Evolutionary conservation across 1,139 yeast species (phyloP), one percentile per base, ranked within the genome.

Genomic region (Blastobotrys arbuscula): DNA sequence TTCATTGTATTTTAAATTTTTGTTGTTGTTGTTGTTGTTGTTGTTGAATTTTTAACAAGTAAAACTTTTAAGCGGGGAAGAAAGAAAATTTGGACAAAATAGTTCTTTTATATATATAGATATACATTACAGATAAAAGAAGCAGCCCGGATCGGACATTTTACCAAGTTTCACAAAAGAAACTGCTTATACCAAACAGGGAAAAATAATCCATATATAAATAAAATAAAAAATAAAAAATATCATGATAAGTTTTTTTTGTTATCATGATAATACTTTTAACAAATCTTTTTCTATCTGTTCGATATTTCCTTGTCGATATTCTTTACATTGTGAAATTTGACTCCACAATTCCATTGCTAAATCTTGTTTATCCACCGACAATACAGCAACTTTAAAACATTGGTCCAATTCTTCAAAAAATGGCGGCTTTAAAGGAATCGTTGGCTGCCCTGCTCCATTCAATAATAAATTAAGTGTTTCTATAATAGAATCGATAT

Each of bases 391-490:
- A 8, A 42, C 43, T 24, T 43, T 44, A 10, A 42, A 40, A 16
- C 50, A 35, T 21, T 19, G 23, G n/a, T 50, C 42, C 42, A 58
- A 39, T 44, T 53, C 56, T 9, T 33, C 41, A 40, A 58, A 51
- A 33, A 58, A 57, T 10, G 36, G 49, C 16, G 46, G 34, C 18
- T 51, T 40, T 31, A 55, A 46, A 2, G 49, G 24, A 23, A 58
- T 51, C 13, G 48, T 52, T 18, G 55, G 51, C 10, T 44, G 42
- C 24, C 52, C 56, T 9, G 48, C 44, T 2, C 44, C 39, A 15
- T 12, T 16, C 7, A 58, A 48, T 30, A 58, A 46, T 24, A 38
- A 35, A n/a, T 44, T 42, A 7, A 54, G 43, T 33, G 52, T 15
- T n/a, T 23, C 42, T 2, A 42, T 42, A 5, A 47, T 49, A 3